These are phyloP conservation scores for Verticillium nubilum DNA, from an alignment of 2,329 filamentous ascomycete genomes.

Conservation along the genomic window DNA sequence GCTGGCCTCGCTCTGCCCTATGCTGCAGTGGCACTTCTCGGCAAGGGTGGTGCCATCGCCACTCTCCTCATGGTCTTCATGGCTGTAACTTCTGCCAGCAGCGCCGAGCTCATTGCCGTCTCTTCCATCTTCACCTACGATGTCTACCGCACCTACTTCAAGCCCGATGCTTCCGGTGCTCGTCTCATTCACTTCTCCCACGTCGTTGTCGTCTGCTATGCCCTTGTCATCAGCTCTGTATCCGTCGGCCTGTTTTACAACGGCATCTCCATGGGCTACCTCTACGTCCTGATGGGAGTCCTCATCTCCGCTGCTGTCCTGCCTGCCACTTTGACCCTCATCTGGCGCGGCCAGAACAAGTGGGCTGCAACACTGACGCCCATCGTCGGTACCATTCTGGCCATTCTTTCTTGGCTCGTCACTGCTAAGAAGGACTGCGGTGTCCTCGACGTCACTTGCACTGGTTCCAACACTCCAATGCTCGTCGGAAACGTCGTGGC, in stretches of 20 bases:
- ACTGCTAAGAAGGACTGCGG: constrained; percentile 66
- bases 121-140: constrained; percentile 85
- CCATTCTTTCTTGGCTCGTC: constrained; percentile 70
- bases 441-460: constrained; percentile 63
- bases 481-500: constrained; percentile 81
- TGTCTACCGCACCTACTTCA: constrained; percentile 81
- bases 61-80: constrained; percentile 76
- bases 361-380: constrained; percentile 65
- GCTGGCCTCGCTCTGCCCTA: constrained; percentile 74
- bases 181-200: constrained; percentile 78
- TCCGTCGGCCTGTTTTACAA: constrained; percentile 69
- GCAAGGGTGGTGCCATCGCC: constrained; percentile 67
- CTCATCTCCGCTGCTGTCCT: constrained; percentile 84
- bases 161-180: constrained; percentile 68
- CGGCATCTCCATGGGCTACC: constrained; percentile 80
- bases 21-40: constrained; percentile 71
- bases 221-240: constrained; percentile 71
- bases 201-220: constrained; percentile 63
- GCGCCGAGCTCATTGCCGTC: constrained; percentile 75
- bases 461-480: constrained; percentile 82
- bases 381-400: constrained; percentile 59
- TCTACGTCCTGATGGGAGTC: constrained; percentile 87
- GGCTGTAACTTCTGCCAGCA: constrained; percentile 75
- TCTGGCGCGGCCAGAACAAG: constrained; percentile 76
- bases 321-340: constrained; percentile 71